Base-by-base conservation (phyloP, 768 basidiomycete genomes). In the Mycena metata region DNA sequence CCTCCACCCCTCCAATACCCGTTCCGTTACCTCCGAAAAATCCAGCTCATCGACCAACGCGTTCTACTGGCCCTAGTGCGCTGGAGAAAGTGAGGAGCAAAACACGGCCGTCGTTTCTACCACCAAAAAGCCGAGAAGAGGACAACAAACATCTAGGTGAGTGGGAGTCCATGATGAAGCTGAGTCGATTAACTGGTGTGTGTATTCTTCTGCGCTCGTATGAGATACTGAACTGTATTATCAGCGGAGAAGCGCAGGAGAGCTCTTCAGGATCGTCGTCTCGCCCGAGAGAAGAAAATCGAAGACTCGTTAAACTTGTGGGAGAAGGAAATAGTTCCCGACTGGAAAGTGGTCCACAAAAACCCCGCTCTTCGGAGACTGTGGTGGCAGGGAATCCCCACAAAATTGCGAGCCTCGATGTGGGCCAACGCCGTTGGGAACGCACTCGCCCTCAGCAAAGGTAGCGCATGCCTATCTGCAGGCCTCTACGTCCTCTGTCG, bases 391-490 rank as follows among this genome's bases (percentile, higher is more conserved):
- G 96, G 96, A 4, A 93, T 96, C 72, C 96, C 96, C 3, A 86
- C 91, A 0, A 92, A 93, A 75, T 78, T 95, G 61, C 87, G 96
- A 36, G 91, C 92, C 5, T 76, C 84, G 1, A 86, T 96, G 83
- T 97, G 96, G 96, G 89, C 93, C 76, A 85, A 85, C 58, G 94
- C 91, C n/a, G 88, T 92, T 17, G 96, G 96, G 10, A 97, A 97
- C 75, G 82, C 88, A 26, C 82, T 97, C 49, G 90, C 94, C 17
- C 78, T 97, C 60, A 90, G 89, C 78, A 96, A 92, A 90, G 93
- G 93, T 90, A 80, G 33, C 64, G 33, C 50, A 61, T 51, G 56
- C 5, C 50, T 36, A 41, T 30, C 57, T 45, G 66, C 69, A 47
- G 26, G 30, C 55, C 58, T 24, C 66, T 33, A 57, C 36, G 17